Conservation (phyloP, 2,329 filamentous ascomycete genomes). For the Botrytis medusae region DNA sequence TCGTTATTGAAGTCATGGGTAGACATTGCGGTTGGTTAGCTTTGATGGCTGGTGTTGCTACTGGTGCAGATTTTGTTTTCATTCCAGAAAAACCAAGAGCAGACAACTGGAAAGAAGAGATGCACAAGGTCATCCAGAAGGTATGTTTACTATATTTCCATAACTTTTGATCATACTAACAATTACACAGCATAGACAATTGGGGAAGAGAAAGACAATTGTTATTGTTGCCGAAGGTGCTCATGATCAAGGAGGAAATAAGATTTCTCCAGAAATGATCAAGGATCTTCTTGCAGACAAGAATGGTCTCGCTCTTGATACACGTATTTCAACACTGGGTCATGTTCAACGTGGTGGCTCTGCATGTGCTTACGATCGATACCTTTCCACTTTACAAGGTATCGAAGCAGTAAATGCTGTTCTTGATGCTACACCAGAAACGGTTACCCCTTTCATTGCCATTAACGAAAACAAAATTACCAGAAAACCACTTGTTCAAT, state of each 20-base stretch:
- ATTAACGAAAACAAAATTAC: constrained; percentile 98
- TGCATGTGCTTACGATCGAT: constrained; percentile 90
- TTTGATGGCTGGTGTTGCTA: constrained; percentile 92
- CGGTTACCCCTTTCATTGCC: constrained; percentile 90
- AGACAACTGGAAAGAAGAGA: constrained; percentile 85
- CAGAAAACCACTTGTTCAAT: constrained; percentile 83
- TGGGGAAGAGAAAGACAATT: constrained; percentile 96
- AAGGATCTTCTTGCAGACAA: constrained; percentile 83
- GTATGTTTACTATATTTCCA: constrained; percentile 44
- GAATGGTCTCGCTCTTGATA: constrained; percentile 78
- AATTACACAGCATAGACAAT: constrained; percentile 66
- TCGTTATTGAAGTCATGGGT: constrained; percentile 98
- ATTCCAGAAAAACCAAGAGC: constrained; percentile 90
- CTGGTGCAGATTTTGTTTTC: constrained; percentile 94
- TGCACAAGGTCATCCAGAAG: constrained; percentile 75
- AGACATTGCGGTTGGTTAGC: constrained; percentile 97
- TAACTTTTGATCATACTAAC: constrained; percentile 19
- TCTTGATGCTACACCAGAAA: constrained; percentile 82
- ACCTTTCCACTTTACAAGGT: constrained; percentile 88
- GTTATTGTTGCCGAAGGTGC: constrained; percentile 97
- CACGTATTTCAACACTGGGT: constrained; percentile 89
- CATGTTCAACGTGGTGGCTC: constrained; percentile 96
- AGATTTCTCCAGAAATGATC: constrained; percentile 78
- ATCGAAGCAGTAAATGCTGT: constrained; percentile 93
- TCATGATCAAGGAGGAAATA: constrained; percentile 77